Conservation (phyloP, 1,139 yeast species). For the Arxiozyma bovina region DNA sequence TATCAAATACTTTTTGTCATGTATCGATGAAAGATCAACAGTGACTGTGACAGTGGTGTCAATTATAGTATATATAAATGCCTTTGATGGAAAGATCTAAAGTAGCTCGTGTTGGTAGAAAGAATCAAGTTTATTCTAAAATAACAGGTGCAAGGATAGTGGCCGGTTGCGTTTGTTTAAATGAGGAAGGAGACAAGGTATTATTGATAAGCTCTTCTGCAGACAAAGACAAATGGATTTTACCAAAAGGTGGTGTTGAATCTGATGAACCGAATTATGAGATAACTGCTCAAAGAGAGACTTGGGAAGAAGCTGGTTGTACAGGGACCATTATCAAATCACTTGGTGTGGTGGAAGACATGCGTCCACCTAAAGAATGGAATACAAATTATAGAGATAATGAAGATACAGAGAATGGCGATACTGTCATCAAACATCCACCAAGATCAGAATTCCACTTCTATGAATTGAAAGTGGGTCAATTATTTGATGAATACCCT, state of each 20-base stretch:
- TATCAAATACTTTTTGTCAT: no score
- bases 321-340: slow-evolving; percentile 48
- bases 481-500: slow-evolving; percentile 62
- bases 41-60: not conserved
- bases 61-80: not conserved
- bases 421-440: slow-evolving; percentile 26
- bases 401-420: slow-evolving; percentile 15
- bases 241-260: slow-evolving; percentile 96
- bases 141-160: slow-evolving; percentile 69
- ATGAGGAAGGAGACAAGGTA: slow-evolving; percentile 48
- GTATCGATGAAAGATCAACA: not conserved
- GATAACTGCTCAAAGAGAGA: slow-evolving; percentile 70
- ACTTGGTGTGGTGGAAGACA: slow-evolving; percentile 62
- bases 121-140: slow-evolving; percentile 40
- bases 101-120: slow-evolving; percentile 27
- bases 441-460: slow-evolving; percentile 80
- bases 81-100: not conserved
- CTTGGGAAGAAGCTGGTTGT: slow-evolving; percentile 98
- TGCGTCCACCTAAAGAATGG: slow-evolving; percentile 58
- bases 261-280: slow-evolving; percentile 55
- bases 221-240: slow-evolving; percentile 63
- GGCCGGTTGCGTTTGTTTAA: slow-evolving; percentile 82
- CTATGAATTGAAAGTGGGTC: slow-evolving; percentile 59
- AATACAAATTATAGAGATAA: slow-evolving; percentile 13
- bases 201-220: slow-evolving; percentile 71